Percentiles rank a stretch among this genome's conserved stretches.
phyloP scores from a whole-genome alignment of 805 yeast genomes.

The Starmerella gropengiesseri region DNA sequence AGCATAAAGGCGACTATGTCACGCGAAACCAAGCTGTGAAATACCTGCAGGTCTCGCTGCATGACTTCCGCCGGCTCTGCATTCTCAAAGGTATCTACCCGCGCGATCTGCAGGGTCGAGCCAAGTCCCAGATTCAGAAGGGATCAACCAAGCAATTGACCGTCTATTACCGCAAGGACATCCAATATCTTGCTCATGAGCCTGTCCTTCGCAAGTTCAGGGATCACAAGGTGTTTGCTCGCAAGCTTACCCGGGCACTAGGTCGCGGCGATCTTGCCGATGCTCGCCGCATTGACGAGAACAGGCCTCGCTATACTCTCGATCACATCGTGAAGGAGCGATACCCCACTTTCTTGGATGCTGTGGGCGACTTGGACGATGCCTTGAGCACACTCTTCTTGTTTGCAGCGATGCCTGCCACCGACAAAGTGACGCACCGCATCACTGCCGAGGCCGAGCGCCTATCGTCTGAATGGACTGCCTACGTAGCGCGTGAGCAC shows the following conservation, averaged over 20 bases:
- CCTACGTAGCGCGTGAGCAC: conserved; percentile 78
- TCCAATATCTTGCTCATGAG: conserved; percentile 89
- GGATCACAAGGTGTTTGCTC: conserved; percentile 89
- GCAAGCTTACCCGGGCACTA: conserved; percentile 76
- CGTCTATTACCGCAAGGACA: conserved; percentile 86
- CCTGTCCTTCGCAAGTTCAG: conserved; percentile 84
- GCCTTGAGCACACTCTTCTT: conserved; percentile 89
- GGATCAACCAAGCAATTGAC: conserved; percentile 97
- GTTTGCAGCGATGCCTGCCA: conserved; percentile 90
- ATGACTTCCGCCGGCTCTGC: conserved; percentile 89
- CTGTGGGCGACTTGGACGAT: conserved; percentile 86
- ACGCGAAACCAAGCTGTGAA: conserved; percentile 92
- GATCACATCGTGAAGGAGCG: conserved; percentile 90
- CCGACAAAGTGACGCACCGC: conserved; percentile 65
- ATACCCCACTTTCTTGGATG: conserved; percentile 87
- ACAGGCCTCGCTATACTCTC: conserved; percentile 73
- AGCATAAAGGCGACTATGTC: conserved; percentile 40
- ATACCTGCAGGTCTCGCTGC: conserved; percentile 82
- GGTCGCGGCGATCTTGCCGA: conserved; percentile 85
- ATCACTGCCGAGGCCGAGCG: conserved; percentile 81
- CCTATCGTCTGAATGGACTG: conserved; percentile 90
- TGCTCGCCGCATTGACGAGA: conserved; percentile 74
- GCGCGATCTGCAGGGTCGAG: conserved; percentile 68
- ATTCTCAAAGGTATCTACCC: conserved; percentile 97
- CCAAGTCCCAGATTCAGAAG: conserved; percentile 92